Conservation (phyloP, 1,139 yeast genomes). For the Hyphopichia fennica region DNA sequence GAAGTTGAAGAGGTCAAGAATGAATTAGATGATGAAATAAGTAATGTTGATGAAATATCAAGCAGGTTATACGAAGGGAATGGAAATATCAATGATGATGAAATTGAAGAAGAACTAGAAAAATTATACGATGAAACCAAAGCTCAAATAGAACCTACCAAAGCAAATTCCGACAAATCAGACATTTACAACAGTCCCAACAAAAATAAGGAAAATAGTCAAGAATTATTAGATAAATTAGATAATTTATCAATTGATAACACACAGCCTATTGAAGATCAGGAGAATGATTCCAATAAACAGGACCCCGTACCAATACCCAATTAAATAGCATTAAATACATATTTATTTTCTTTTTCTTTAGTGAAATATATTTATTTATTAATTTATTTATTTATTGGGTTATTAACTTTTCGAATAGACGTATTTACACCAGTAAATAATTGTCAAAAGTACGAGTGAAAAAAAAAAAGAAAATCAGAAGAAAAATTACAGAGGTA, state of each 20-base stretch:
- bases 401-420: neutral
- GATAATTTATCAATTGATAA: conserved; percentile 8
- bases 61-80: conserved; percentile 26
- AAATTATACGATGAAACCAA: conserved; percentile 8
- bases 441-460: neutral
- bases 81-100: conserved; percentile 20
- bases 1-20: conserved; percentile 36
- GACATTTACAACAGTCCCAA: too few species aligned
- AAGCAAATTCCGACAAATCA: too few species aligned
- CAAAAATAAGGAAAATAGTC: neutral
- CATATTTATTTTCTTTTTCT: neutral
- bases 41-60: conserved; percentile 31
- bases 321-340: neutral
- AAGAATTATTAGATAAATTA: conserved; percentile 9
- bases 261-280: neutral
- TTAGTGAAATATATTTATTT: neutral
- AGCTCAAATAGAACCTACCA: neutral
- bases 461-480: neutral
- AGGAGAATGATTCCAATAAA: neutral
- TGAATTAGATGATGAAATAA: conserved; percentile 42
- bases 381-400: too few species aligned
- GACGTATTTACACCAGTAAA: neutral
- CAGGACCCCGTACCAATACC: neutral
- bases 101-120: conserved; percentile 34
- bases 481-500: neutral